phyloP scores from a whole-genome alignment of 1,284 basidiomycete genomes.

The Ceratorhiza oryzae-sativae region DNA sequence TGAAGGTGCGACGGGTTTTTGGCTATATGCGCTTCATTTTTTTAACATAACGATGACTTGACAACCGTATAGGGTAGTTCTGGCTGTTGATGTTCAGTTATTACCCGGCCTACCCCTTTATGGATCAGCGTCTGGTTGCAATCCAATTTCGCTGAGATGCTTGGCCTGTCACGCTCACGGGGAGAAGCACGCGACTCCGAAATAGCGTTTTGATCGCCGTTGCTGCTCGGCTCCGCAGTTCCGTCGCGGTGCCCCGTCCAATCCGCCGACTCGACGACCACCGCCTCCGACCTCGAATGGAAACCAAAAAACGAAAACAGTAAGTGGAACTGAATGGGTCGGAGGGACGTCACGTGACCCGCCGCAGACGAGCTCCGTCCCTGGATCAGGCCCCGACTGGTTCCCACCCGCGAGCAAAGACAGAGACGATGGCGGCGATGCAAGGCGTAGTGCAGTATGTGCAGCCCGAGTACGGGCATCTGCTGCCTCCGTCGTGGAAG shows the following conservation, averaged over 20 bases:
- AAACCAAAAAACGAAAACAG: conserved; percentile 5
- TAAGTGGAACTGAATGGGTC: not conserved
- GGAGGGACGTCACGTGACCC: not conserved
- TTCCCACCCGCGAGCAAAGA: conserved; percentile 4
- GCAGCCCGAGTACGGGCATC: conserved; percentile 60
- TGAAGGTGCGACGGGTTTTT: no score
- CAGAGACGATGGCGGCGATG: not conserved
- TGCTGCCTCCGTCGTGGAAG: conserved; percentile 93
- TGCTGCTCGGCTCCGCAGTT: not conserved
- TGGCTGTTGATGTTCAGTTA: no score
- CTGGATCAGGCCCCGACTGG: not conserved
- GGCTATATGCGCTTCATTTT: no score
- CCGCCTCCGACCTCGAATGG: not conserved
- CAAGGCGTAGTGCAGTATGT: conserved; percentile 21
- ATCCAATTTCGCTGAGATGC: no score
- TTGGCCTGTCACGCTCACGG: no score
- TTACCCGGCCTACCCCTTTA: no score
- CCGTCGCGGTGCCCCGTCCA: not conserved
- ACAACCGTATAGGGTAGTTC: no score
- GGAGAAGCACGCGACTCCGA: not conserved
- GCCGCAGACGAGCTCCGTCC: not conserved
- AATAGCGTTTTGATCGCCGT: not conserved
- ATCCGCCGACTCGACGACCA: not conserved
- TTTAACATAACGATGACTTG: no score
- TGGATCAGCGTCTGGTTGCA: no score